phyloP scores from a whole-genome alignment of 768 basidiomycete genomes.

The Boletus rufocinnamomeus region DNA sequence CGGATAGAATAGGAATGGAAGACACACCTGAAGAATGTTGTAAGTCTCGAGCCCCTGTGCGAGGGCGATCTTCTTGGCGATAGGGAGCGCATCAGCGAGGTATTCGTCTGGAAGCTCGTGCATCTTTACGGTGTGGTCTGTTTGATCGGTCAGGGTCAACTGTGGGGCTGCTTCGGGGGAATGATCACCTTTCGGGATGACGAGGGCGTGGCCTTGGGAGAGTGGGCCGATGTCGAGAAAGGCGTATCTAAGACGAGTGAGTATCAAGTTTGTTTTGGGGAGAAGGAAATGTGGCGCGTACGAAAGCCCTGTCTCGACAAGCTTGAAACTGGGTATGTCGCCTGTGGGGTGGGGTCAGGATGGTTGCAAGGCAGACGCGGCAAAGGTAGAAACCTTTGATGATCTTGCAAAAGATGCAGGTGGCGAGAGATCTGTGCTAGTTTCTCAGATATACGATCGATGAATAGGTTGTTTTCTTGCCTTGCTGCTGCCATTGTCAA shows the following conservation, averaged over 20 bases:
- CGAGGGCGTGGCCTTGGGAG: constrained; percentile 85
- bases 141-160: background rate
- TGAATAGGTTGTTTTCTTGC: background rate
- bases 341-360: constrained; percentile 45
- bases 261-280: too few relatives aligned
- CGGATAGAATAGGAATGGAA: background rate
- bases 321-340: constrained; percentile 87
- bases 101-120: constrained; percentile 89
- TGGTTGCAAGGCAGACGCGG: background rate
- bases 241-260: constrained; percentile 52
- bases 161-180: too few relatives aligned
- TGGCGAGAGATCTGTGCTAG: constrained; percentile 49
- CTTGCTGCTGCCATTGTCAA: constrained; percentile 25
- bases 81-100: constrained; percentile 70
- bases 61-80: constrained; percentile 85
- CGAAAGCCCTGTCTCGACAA: constrained; percentile 74
- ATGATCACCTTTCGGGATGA: constrained; percentile 89
- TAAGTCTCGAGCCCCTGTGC: constrained; percentile 78
- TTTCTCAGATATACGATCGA: background rate
- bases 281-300: constrained; percentile 38
- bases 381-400: constrained; percentile 62
- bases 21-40: constrained; percentile 72
- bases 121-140: constrained; percentile 85
- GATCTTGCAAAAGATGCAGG: constrained; percentile 95
- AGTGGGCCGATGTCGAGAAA: constrained; percentile 95